Base-by-base conservation (phyloP, 208 protist species). In the Trypanosoma congolense region DNA sequence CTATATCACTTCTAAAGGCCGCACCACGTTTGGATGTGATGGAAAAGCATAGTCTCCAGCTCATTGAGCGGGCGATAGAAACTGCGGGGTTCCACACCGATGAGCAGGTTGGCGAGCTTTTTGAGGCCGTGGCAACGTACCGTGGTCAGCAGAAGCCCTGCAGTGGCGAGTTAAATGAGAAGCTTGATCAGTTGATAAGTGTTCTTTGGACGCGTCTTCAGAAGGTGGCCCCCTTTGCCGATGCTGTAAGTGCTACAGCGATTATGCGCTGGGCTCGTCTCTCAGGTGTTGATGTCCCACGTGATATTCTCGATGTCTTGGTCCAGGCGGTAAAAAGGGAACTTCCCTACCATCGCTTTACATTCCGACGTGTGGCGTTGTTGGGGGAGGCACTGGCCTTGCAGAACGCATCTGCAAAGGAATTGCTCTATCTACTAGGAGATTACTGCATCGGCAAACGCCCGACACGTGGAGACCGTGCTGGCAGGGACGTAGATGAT, bases 41-140 rank as follows among this genome's bases (percentile, higher is more conserved):
- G 33, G 61, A 71, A 57, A 63, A 84, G 51, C 65, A 68, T 6
- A 60, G 82, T 38, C 45, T 69, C 29, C 12, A 54, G 26, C 79
- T 92, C 8, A 43, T 90, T 45, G 19, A 61, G 3, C 78, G 81
- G 14, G 71, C 71, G 19, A 77, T 75, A 54, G 70, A 40, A 22
- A 86, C 79, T 36, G 70, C 58, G 4, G 49, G 69, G 24, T 92
- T 90, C 51, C 77, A 88, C 61, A 83, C 61, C 19, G 75, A 84
- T 43, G 70, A 76, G n/a, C 73, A 92, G 38, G 53, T 92, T 21
- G 78, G 53, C 0, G 69, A 78, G 0, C 42, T 90, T 38, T 63
- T 90, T 26, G 61, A 43, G 1, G 51, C 67, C 6, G 47, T 87
- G 8, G 18, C 35, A 21, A 30, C 25, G n/a, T 63, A 83, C 24